Percentiles rank a stretch among this genome's conserved stretches.
Evolutionary conservation across 1,284 basidiomycete genomes (phyloP).

Genomic region (Ustilago shanxiensis): DNA sequence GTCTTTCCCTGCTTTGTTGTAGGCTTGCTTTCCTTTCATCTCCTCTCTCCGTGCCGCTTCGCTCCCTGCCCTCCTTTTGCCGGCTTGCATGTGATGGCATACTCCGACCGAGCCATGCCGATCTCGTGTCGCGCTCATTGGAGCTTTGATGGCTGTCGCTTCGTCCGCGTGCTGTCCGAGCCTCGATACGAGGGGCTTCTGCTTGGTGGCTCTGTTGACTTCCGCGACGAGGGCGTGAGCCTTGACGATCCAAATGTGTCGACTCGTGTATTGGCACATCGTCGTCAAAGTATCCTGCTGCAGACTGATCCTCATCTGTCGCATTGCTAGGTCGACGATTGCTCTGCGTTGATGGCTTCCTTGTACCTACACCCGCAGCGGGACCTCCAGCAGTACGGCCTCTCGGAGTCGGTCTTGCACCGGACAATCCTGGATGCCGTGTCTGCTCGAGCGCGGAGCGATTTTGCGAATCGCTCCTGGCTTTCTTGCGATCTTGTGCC

Average conservation of each 20-base stretch:
- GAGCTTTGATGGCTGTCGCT: constrained; percentile 10
- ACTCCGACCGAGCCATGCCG: constrained; percentile 9
- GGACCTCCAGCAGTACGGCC: constrained; percentile 37
- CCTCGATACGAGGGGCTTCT: constrained; percentile 8
- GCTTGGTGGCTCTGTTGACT: constrained; percentile 14
- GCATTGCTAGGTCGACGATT: constrained; percentile 9
- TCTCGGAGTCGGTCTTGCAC: constrained; percentile 16
- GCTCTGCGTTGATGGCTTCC: constrained; percentile 27
- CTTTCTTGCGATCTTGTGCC: constrained; percentile 1
- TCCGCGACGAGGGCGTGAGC: not conserved
- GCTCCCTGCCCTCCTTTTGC: not conserved
- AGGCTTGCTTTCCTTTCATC: not conserved
- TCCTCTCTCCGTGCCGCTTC: not conserved
- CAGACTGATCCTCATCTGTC: not conserved
- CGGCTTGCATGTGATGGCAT: constrained; percentile 18
- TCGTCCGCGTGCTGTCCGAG: constrained; percentile 11
- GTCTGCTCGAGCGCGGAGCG: constrained; percentile 28
- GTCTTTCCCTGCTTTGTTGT: not conserved
- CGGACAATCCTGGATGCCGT: constrained; percentile 39
- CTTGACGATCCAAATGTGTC: constrained; percentile 13
- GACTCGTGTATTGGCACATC: constrained; percentile 7
- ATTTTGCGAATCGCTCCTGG: constrained; percentile 10
- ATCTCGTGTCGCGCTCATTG: constrained; percentile 8
- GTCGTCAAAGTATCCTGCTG: constrained; percentile 18
- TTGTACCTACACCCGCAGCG: constrained; percentile 26